These are phyloP conservation scores for Alnus rubra DNA, from an alignment of 306 rosid species.

Conservation along the genomic window DNA sequence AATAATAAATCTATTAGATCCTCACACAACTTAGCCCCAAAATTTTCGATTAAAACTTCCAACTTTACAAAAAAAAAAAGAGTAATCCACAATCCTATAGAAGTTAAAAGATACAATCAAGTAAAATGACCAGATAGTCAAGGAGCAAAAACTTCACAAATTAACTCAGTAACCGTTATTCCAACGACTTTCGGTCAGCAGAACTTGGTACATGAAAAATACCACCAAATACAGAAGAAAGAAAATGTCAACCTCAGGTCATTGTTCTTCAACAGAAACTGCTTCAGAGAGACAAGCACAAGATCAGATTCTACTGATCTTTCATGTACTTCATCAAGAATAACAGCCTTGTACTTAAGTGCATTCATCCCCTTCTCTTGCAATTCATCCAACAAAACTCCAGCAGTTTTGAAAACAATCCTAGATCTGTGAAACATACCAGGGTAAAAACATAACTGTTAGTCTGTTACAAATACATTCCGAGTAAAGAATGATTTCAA, in stretches of 20 bases:
- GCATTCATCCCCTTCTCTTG: conserved; percentile 74
- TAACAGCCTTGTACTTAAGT: conserved; percentile 75
- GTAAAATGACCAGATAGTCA: not conserved
- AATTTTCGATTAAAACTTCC: conserved; percentile 3
- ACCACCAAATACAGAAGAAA: conserved; percentile 15
- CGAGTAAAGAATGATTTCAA: not conserved
- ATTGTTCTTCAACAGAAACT: conserved; percentile 66
- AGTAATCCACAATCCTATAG: not conserved
- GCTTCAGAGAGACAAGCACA: conserved; percentile 85
- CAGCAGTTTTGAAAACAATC: conserved; percentile 89
- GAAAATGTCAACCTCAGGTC: conserved; percentile 64
- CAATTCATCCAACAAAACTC: conserved; percentile 87
- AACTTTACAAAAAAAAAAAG: not conserved
- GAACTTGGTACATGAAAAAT: not conserved
- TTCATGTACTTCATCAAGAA: conserved; percentile 96
- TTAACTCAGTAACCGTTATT: not conserved
- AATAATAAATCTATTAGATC: conserved; percentile 32
- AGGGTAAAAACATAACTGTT: not conserved
- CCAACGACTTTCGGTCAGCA: not conserved
- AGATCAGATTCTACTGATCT: conserved; percentile 95
- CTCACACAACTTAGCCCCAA: conserved; percentile 16
- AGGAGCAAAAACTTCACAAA: not conserved
- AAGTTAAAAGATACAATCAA: not conserved
- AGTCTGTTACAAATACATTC: conserved; percentile 1
- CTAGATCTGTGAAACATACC: conserved; percentile 51